These are phyloP conservation scores for Alternaria sp. DNA, from an alignment of 2,329 filamentous ascomycete species.

Conservation along the genomic window DNA sequence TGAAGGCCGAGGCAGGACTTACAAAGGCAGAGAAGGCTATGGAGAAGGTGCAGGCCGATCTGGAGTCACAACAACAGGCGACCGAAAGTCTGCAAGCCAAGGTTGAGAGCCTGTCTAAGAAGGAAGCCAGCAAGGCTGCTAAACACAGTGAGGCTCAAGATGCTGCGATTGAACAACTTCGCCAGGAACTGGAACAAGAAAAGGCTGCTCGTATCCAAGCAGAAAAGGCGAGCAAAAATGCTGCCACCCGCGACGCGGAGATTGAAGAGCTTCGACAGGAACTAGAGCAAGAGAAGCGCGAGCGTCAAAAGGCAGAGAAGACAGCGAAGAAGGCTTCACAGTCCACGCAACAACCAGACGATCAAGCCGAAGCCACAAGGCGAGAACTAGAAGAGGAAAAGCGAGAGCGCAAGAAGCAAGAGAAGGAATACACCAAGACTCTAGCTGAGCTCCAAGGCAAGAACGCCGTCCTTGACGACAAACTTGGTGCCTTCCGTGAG, in stretches of 20 bases:
- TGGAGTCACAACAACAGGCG: slow-evolving; percentile 44
- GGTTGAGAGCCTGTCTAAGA: slow-evolving; percentile 46
- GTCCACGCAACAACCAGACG: slow-evolving; percentile 51
- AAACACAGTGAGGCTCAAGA: slow-evolving; percentile 48
- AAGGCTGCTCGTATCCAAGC: slow-evolving; percentile 39
- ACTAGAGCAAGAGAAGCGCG: slow-evolving; percentile 55
- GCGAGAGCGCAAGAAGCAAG: slow-evolving; percentile 61
- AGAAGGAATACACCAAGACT: slow-evolving; percentile 64
- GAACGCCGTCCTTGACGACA: slow-evolving; percentile 73
- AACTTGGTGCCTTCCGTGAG: slow-evolving; percentile 72
- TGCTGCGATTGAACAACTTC: slow-evolving; percentile 44
- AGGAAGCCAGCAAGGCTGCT: slow-evolving; percentile 42
- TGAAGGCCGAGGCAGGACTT: slow-evolving; percentile 51
- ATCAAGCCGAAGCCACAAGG: slow-evolving; percentile 58
- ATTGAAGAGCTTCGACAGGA: slow-evolving; percentile 42
- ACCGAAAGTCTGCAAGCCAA: slow-evolving; percentile 44
- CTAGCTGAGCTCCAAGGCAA: slow-evolving; percentile 69
- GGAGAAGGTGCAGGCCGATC: slow-evolving; percentile 43
- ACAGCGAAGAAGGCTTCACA: slow-evolving; percentile 49
- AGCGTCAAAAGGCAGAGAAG: slow-evolving; percentile 44
- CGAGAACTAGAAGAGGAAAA: slow-evolving; percentile 62
- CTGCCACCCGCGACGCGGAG: slow-evolving; percentile 32
- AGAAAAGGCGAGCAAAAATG: slow-evolving; percentile 49
- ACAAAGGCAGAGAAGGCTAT: slow-evolving; percentile 49
- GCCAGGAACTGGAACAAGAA: slow-evolving; percentile 56